These are phyloP conservation scores for Grosmannia huntii DNA, from an alignment of 2,329 filamentous ascomycete species.

Conservation along the genomic window DNA sequence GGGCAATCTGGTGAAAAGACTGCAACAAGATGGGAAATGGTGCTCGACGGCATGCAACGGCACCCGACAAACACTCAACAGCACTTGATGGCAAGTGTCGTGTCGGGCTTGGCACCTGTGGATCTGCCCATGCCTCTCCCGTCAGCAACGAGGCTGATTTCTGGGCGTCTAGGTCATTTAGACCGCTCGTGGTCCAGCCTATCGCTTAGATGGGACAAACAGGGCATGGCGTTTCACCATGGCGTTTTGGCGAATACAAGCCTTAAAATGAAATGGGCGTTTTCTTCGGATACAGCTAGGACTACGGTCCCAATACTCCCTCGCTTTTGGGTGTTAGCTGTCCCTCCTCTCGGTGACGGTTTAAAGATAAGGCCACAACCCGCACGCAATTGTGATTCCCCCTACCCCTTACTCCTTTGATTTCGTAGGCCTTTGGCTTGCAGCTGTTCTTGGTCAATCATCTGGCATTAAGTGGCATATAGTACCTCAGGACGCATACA, in stretches of 20 bases:
- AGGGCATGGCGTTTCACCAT: neutral
- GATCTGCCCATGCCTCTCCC: neutral
- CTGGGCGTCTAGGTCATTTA: neutral
- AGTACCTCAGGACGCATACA: neutral
- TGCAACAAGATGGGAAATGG: too few species aligned
- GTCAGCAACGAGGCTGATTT: neutral
- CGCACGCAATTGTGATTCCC: neutral
- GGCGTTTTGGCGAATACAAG: neutral
- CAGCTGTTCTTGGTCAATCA: neutral
- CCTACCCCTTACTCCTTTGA: neutral
- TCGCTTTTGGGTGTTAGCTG: too few species aligned
- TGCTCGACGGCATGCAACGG: too few species aligned
- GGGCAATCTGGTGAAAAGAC: too few species aligned
- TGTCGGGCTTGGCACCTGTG: neutral
- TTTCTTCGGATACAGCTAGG: neutral
- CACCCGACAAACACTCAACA: neutral
- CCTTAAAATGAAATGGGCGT: neutral
- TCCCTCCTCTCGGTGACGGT: neutral
- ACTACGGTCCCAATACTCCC: neutral
- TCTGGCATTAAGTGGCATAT: neutral
- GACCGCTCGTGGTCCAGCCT: neutral
- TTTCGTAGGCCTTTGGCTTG: neutral
- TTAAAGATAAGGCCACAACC: neutral
- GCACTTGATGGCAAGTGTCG: neutral
- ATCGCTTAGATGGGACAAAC: neutral